Evolutionary conservation across 306 rosid species (phyloP).

Genomic region (Sophora flavescens): DNA sequence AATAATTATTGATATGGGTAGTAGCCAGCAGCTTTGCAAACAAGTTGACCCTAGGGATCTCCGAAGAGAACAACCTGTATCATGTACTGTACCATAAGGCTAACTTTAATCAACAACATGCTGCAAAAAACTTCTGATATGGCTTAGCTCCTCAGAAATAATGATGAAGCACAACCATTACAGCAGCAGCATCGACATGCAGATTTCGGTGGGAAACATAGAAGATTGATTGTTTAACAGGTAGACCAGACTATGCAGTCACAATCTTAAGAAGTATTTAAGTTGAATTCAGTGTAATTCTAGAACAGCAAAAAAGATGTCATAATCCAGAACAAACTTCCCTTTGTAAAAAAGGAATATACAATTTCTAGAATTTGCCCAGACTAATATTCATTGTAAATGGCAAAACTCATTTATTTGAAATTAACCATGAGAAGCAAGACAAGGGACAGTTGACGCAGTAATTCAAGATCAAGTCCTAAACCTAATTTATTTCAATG

Average conservation of each 20-base stretch:
- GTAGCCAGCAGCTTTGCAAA: conserved; percentile 13
- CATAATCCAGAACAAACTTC: neutral
- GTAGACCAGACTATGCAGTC: neutral
- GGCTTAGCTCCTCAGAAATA: neutral
- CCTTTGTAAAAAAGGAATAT: neutral
- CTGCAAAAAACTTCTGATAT: neutral
- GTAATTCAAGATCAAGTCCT: conserved; percentile 42
- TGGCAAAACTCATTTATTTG: neutral
- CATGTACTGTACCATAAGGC: neutral
- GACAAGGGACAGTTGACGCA: neutral
- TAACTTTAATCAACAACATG: neutral
- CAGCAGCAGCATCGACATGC: neutral
- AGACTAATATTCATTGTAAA: neutral
- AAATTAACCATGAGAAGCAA: neutral
- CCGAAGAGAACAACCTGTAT: neutral
- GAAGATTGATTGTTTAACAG: neutral
- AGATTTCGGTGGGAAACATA: neutral
- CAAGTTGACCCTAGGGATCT: neutral
- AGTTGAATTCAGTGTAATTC: neutral
- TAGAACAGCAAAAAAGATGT: neutral
- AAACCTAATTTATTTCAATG: neutral
- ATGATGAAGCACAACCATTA: neutral
- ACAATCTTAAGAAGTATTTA: neutral
- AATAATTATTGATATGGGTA: neutral
- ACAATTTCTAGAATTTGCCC: conserved; percentile 2